These are phyloP conservation scores for Kazachstania taianensis DNA, from an alignment of 805 yeast species.

Conservation along the genomic window DNA sequence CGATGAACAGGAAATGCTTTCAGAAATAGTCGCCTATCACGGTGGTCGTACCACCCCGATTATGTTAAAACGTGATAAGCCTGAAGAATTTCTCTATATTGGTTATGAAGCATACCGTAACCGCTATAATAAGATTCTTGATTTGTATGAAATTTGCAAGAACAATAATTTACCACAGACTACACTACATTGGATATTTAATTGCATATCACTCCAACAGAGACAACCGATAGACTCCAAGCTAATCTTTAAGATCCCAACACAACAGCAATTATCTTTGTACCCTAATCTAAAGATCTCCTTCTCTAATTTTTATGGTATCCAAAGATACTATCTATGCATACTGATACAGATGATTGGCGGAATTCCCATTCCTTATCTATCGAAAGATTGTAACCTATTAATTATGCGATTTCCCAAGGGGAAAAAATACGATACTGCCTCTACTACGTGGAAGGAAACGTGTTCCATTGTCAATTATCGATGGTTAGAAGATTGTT, in stretches of 20 bases:
- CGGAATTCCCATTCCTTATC: conserved; percentile 57
- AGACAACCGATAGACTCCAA: conserved; percentile 47
- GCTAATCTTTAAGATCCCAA: conserved; percentile 37
- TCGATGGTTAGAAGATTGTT: conserved; percentile 59
- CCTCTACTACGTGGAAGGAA: conserved; percentile 46
- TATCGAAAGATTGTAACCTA: conserved; percentile 56
- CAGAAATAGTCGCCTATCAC: no score
- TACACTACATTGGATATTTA: conserved; percentile 64
- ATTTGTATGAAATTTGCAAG: no score
- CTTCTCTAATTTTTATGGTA: conserved; percentile 83
- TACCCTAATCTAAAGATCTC: no score
- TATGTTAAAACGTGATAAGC: no score
- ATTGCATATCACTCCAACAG: conserved; percentile 42
- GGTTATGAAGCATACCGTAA: no score
- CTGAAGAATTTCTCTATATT: no score
- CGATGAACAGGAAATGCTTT: no score
- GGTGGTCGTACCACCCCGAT: no score
- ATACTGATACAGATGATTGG: conserved; percentile 58
- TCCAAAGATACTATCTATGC: conserved; percentile 63
- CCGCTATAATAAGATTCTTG: no score
- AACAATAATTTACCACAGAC: no score
- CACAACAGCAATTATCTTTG: no score
- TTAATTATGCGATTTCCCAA: conserved; percentile 54
- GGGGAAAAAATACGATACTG: conserved; percentile 75
- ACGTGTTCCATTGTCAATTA: conserved; percentile 52